These are phyloP conservation scores for Deinandra increscens DNA, from an alignment of 129 eudicot genomes.

Conservation along the genomic window DNA sequence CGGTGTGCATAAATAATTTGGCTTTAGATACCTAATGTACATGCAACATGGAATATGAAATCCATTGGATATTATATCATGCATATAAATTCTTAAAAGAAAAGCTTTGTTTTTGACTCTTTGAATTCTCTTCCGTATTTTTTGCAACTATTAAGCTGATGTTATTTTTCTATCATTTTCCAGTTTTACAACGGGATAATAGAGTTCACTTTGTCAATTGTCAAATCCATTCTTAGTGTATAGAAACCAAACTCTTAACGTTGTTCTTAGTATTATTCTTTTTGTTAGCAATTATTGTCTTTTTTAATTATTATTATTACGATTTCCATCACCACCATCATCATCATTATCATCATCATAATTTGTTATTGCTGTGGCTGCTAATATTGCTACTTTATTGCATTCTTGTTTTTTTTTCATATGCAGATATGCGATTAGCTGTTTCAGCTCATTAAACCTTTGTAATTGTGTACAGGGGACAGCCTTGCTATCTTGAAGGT, in stretches of 20 bases:
- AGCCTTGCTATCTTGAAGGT: slow-evolving; percentile 73
- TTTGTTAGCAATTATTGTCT: background rate
- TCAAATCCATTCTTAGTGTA: background rate
- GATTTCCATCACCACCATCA: background rate
- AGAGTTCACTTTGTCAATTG: background rate
- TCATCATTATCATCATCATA: background rate
- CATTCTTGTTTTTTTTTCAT: slow-evolving; percentile 9
- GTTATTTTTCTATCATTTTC: background rate
- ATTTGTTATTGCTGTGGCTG: background rate
- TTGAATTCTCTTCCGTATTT: background rate
- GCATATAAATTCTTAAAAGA: background rate
- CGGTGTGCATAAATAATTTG: background rate
- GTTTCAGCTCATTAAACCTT: slow-evolving; percentile 6
- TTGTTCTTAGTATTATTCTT: background rate
- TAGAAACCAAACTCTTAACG: background rate
- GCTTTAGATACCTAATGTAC: background rate
- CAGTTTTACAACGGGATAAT: background rate
- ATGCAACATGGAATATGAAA: background rate
- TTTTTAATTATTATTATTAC: too few species aligned
- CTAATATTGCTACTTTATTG: background rate
- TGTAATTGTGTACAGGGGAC: slow-evolving; percentile 55
- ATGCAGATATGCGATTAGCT: background rate
- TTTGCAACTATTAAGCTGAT: background rate
- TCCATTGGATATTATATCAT: background rate
- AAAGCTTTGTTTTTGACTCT: background rate